Evolutionary conservation across 2,329 filamentous ascomycete genomes (phyloP).

Genomic region (Fusarium nisikadoi): DNA sequence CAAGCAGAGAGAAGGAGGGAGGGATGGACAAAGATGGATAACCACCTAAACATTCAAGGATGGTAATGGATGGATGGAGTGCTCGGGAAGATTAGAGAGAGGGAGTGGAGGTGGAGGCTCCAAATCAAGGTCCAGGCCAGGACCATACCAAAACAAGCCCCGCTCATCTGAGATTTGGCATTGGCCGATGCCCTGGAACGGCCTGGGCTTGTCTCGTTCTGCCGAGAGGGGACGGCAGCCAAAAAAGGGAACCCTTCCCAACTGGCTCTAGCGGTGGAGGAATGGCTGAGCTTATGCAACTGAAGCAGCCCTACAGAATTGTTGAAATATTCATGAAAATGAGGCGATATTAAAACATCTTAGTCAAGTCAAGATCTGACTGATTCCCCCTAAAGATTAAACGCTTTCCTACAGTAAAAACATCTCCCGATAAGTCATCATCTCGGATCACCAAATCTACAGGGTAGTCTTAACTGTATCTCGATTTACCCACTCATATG

Average conservation of each 20-base stretch:
- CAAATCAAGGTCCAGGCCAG: conserved; percentile 9
- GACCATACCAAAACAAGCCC: conserved; percentile 10
- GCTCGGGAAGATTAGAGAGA: background rate
- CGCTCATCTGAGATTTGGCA: conserved; percentile 5
- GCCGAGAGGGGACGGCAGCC: conserved; percentile 4
- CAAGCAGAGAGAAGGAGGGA: background rate
- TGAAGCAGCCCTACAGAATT: background rate
- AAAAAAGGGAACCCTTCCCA: conserved; percentile 1
- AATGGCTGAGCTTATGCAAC: conserved; percentile 1
- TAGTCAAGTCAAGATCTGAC: rapidly evolving
- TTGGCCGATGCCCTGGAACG: conserved; percentile 17
- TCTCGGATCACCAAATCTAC: background rate
- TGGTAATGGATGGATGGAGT: background rate
- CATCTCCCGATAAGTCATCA: rapidly evolving
- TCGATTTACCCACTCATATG: background rate
- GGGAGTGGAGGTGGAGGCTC: conserved; percentile 25
- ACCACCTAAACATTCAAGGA: conserved; percentile 1
- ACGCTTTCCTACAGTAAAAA: too few relatives aligned
- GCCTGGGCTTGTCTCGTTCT: conserved; percentile 13
- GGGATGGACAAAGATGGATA: conserved; percentile 15
- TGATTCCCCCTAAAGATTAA: background rate
- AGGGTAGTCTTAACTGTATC: background rate
- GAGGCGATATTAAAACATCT: background rate
- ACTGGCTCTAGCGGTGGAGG: background rate
- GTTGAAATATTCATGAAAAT: background rate